phyloP scores from a whole-genome alignment of 139 green algal genomes.

The Diplosphaera chodatii region DNA sequence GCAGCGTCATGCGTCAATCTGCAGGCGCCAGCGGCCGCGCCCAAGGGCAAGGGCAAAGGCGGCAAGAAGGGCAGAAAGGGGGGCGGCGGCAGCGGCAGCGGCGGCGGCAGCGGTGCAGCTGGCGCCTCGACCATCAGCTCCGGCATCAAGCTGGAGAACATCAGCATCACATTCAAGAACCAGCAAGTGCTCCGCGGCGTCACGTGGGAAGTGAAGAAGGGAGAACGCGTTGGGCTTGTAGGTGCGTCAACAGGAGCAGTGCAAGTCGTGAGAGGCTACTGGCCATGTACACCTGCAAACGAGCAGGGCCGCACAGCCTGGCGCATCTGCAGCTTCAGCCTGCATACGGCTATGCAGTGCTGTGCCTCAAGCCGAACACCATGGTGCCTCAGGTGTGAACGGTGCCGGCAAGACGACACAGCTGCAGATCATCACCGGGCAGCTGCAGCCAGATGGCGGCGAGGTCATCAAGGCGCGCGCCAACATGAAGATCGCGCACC shows the following conservation, averaged over 20 bases:
- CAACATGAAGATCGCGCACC: constrained; percentile 89
- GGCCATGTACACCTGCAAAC: no score
- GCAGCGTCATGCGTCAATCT: no score
- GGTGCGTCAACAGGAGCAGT: constrained; percentile 63
- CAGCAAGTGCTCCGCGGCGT: constrained; percentile 82
- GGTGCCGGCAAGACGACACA: constrained; percentile 98
- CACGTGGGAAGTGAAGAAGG: constrained; percentile 94
- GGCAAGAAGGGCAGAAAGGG: neutral
- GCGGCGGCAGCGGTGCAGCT: neutral
- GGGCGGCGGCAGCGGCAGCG: neutral
- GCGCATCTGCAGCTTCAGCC: no score
- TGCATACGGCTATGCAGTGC: neutral
- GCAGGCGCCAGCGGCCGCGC: neutral
- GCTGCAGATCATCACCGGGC: constrained; percentile 92
- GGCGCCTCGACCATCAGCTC: constrained; percentile 47
- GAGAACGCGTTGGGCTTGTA: constrained; percentile 93
- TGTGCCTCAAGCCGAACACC: no score
- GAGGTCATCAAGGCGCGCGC: constrained; percentile 75
- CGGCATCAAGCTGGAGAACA: constrained; percentile 66
- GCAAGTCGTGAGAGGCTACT: no score
- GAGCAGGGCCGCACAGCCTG: no score
- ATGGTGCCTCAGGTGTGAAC: no score
- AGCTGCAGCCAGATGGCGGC: constrained; percentile 76
- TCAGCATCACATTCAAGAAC: constrained; percentile 92
- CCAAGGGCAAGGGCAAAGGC: neutral